Conservation (phyloP, 106 monocot species). For the Dioscorea alata region DNA sequence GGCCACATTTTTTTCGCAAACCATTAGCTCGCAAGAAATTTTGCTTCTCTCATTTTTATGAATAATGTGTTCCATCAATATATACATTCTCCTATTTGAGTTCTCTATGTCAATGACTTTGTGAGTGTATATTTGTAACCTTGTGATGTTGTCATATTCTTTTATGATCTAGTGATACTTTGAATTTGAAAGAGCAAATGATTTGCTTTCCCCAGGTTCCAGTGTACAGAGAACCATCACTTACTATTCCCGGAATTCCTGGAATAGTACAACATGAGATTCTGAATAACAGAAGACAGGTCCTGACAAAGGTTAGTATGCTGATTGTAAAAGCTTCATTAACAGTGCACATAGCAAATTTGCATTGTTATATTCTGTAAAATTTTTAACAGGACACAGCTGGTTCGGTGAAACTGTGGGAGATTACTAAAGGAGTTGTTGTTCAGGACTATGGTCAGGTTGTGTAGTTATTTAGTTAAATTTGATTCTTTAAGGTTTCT, state of each 20-base stretch:
- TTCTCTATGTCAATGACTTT: too few relatives aligned
- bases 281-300: conserved; percentile 92
- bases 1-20: conserved; percentile 65
- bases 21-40: conserved; percentile 92
- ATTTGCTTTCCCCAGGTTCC: conserved; percentile 44
- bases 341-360: too few relatives aligned
- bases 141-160: too few relatives aligned
- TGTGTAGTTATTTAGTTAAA: conserved; percentile 1
- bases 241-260: conserved; percentile 72
- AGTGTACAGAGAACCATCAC: conserved; percentile 68
- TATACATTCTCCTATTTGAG: too few relatives aligned
- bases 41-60: conserved; percentile 12
- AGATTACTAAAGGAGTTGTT: conserved; percentile 80
- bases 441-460: conserved; percentile 94
- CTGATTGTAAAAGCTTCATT: too few relatives aligned
- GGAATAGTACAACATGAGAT: conserved; percentile 93
- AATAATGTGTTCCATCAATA: too few relatives aligned
- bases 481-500: neutral
- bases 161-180: too few relatives aligned
- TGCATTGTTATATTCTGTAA: conserved; percentile 5
- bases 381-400: conserved; percentile 57
- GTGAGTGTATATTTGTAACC: too few relatives aligned
- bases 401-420: conserved; percentile 91
- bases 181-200: too few relatives aligned
- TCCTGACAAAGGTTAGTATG: conserved; percentile 76